Percentiles rank a stretch among this genome's conserved stretches.
These are phyloP conservation scores for Solanum neorickii DNA, from an alignment of 257 asterid species.

Conservation along the genomic window DNA sequence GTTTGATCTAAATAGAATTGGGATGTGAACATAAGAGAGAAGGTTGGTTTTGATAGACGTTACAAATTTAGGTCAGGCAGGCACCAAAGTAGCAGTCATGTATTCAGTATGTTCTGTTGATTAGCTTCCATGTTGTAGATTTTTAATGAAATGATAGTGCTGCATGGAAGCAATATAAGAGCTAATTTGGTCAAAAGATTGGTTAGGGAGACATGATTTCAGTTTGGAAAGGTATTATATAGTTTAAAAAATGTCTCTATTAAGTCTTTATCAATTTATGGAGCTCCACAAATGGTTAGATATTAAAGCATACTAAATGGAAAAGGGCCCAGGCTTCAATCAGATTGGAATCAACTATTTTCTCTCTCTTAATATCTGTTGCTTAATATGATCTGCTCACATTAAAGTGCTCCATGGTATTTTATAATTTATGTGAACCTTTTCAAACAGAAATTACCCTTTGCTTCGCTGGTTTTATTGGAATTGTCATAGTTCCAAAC, in stretches of 20 bases:
- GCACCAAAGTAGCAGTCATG: background rate
- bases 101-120: background rate
- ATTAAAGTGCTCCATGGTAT: background rate
- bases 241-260: background rate
- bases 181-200: background rate
- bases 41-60: background rate
- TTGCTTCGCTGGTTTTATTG: background rate
- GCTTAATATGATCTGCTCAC: background rate
- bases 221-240: background rate
- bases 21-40: background rate
- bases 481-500: background rate
- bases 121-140: background rate
- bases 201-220: background rate
- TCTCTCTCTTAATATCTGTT: background rate
- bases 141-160: background rate
- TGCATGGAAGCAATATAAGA: background rate
- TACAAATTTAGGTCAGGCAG: background rate
- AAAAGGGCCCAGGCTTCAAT: background rate
- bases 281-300: background rate
- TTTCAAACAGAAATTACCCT: background rate
- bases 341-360: background rate
- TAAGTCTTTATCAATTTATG: background rate
- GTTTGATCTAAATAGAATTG: background rate
- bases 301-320: background rate
- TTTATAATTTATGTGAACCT: background rate